Percentiles rank a stretch among this genome's conserved stretches.
Conservation (phyloP, 768 basidiomycete species). For the Russula vinacea region DNA sequence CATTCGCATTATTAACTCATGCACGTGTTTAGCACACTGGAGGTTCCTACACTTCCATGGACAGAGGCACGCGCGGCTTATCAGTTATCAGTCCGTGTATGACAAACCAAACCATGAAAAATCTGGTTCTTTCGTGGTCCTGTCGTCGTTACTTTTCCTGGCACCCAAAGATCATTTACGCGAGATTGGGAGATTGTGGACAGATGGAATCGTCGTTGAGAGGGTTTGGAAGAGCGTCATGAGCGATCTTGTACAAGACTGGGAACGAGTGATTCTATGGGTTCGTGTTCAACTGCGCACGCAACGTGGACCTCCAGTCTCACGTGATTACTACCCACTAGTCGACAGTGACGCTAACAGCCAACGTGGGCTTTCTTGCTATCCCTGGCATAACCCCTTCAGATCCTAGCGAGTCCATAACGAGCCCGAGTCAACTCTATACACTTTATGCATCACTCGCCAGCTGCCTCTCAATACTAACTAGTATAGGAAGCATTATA, state of each 20-base stretch:
- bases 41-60: slow-evolving; percentile 23
- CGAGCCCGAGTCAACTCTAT: background rate
- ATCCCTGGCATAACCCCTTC: slow-evolving; percentile 34
- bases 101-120: background rate
- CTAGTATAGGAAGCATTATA: slow-evolving; percentile 25
- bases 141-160: slow-evolving; percentile 20
- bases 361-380: slow-evolving; percentile 39
- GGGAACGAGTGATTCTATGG: slow-evolving; percentile 20
- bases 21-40: slow-evolving; percentile 13
- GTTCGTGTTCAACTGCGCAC: background rate
- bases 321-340: background rate
- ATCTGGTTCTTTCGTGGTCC: slow-evolving; percentile 5
- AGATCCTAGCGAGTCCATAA: background rate
- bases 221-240: slow-evolving; percentile 20
- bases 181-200: slow-evolving; percentile 18
- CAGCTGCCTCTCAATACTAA: slow-evolving; percentile 20
- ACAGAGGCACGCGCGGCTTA: slow-evolving; percentile 14
- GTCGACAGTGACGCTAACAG: slow-evolving; percentile 38
- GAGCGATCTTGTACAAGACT: slow-evolving; percentile 9
- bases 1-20: no score
- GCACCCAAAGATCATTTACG: slow-evolving; percentile 19
- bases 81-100: slow-evolving; percentile 10
- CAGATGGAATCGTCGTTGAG: slow-evolving; percentile 6
- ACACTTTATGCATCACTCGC: slow-evolving; percentile 4
- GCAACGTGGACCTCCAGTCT: background rate